A percentile compares a stretch with the other conserved stretches of the same genome.
Evolutionary conservation across 2,329 filamentous ascomycete genomes (phyloP).

Genomic region (Geosmithia flava): DNA sequence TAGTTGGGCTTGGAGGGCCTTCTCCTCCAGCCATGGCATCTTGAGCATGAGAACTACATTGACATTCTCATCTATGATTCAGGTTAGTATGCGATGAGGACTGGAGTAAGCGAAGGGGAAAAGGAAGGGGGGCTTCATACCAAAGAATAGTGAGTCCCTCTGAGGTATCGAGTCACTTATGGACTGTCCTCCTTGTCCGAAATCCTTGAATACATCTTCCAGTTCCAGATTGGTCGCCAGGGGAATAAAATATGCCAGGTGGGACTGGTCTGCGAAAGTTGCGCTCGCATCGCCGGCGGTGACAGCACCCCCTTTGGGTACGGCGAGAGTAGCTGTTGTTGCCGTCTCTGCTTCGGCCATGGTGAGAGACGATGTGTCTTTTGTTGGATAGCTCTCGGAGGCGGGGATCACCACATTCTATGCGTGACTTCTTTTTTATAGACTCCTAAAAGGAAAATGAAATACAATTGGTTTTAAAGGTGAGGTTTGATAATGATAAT

Average conservation of each 20-base stretch:
- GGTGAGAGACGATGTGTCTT: background rate
- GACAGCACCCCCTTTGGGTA: background rate
- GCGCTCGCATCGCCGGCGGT: conserved; percentile 9
- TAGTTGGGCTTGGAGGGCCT: conserved; percentile 44
- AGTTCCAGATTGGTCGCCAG: conserved; percentile 40
- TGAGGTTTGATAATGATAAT: background rate
- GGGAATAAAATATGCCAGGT: conserved; percentile 49
- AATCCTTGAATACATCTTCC: conserved; percentile 34
- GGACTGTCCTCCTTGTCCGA: conserved; percentile 28
- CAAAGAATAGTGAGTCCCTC: conserved; percentile 58
- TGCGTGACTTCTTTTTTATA: too few species aligned
- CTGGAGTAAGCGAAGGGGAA: background rate
- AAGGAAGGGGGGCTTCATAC: conserved; percentile 33
- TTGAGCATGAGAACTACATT: conserved; percentile 57
- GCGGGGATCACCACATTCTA: background rate
- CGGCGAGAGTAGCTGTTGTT: too few species aligned
- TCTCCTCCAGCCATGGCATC: conserved; percentile 47
- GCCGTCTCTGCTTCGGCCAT: conserved; percentile 1
- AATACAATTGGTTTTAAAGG: background rate
- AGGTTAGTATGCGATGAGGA: background rate
- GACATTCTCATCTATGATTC: conserved; percentile 54
- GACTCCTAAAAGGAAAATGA: too few species aligned
- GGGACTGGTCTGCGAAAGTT: conserved; percentile 42
- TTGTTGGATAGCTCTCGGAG: background rate
- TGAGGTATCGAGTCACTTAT: conserved; percentile 46